Conservation (phyloP, 1,139 yeast species). For the Magnusiomyces tetraspermus region DNA sequence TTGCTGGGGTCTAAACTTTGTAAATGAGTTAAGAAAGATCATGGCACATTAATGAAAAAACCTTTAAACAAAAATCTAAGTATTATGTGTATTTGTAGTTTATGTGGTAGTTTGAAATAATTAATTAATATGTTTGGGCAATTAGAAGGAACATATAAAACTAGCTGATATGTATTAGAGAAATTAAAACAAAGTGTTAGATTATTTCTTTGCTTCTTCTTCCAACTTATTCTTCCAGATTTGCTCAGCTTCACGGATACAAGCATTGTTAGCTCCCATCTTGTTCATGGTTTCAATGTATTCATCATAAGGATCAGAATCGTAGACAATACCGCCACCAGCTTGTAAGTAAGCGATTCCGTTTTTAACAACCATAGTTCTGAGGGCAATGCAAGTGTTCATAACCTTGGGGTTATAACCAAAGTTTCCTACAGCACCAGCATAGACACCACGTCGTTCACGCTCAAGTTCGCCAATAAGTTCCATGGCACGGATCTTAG, state of each 20-base stretch:
- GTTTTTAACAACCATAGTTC: slow-evolving; percentile 93
- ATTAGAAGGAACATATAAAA: background rate
- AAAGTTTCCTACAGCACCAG: slow-evolving; percentile 99
- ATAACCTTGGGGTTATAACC: slow-evolving; percentile 84
- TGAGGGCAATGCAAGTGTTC: slow-evolving; percentile 95
- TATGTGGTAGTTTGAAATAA: too few relatives aligned
- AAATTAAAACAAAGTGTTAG: background rate
- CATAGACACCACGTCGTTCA: slow-evolving; percentile 92
- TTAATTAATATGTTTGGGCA: too few relatives aligned
- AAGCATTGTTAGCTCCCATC: slow-evolving; percentile 86
- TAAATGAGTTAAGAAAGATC: slow-evolving; percentile 54
- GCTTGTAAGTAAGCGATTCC: slow-evolving; percentile 91
- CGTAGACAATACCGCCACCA: slow-evolving; percentile 96
- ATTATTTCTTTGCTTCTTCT: background rate
- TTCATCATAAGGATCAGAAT: slow-evolving; percentile 91
- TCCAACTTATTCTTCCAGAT: slow-evolving; percentile 45
- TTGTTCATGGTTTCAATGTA: slow-evolving; percentile 94
- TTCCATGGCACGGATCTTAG: slow-evolving; percentile 95
- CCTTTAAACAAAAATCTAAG: too few relatives aligned
- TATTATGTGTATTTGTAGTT: too few relatives aligned
- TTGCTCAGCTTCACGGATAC: slow-evolving; percentile 82
- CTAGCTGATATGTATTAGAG: too few relatives aligned
- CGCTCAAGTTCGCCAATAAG: slow-evolving; percentile 78
- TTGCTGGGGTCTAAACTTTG: slow-evolving; percentile 96
- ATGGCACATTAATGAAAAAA: too few relatives aligned